Evolutionary conservation across 352 stramenopile genomes (phyloP).

Genomic region (Pythium pyrilobum): DNA sequence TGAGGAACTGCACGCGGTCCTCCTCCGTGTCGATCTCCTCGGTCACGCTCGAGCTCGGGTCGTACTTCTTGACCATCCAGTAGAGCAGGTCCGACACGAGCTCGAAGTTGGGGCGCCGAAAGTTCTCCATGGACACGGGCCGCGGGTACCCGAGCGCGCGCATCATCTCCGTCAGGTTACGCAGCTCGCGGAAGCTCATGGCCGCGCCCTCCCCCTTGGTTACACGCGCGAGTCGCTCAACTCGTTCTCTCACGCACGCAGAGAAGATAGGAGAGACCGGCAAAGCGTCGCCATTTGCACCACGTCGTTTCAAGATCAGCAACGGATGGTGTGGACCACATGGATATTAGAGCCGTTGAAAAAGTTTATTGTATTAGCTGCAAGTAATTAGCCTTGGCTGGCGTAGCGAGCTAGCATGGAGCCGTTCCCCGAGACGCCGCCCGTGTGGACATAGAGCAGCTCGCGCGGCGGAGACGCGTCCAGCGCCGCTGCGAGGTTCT

Average conservation of each 20-base stretch:
- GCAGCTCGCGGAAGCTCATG: constrained; percentile 86
- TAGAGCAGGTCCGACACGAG: constrained; percentile 94
- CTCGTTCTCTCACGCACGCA: too few species aligned
- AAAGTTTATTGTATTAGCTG: not conserved
- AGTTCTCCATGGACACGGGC: constrained; percentile 91
- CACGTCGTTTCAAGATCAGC: constrained; percentile 24
- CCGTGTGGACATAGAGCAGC: constrained; percentile 79
- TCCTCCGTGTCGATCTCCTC: constrained; percentile 95
- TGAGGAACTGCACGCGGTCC: constrained; percentile 93
- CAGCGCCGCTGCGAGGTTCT: constrained; percentile 30
- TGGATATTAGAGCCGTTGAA: too few species aligned
- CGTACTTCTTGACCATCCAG: constrained; percentile 95
- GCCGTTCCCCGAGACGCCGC: constrained; percentile 64
- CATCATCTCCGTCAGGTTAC: constrained; percentile 96
- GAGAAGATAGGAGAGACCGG: too few species aligned
- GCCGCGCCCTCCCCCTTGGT: not conserved
- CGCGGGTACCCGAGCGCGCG: constrained; percentile 91
- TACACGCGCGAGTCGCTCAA: too few species aligned
- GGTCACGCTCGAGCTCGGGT: constrained; percentile 78
- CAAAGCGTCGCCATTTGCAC: not conserved
- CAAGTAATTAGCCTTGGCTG: constrained; percentile 27
- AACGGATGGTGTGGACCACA: constrained; percentile 5
- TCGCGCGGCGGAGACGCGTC: constrained; percentile 20
- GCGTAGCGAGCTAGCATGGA: constrained; percentile 68
- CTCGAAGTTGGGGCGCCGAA: constrained; percentile 95